Percentiles rank a stretch among this genome's conserved stretches.
These are phyloP conservation scores for Micromonas pusilla DNA, from an alignment of 139 green algal species.

Conservation along the genomic window DNA sequence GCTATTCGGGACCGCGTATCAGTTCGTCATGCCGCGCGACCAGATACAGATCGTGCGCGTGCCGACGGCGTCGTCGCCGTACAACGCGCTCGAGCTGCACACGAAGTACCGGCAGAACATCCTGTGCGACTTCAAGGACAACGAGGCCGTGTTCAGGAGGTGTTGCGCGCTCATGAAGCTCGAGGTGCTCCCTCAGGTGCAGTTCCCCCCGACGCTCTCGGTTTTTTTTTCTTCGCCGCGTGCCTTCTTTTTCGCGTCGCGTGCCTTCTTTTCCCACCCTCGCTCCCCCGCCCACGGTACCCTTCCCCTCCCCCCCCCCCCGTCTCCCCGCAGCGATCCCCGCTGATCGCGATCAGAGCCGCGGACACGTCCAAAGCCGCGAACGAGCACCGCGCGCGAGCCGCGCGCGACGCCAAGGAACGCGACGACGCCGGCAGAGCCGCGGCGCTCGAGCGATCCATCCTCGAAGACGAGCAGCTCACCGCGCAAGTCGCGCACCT, in stretches of 20 bases:
- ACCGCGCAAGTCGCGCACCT: background rate
- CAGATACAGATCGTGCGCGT: background rate
- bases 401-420: too few relatives aligned
- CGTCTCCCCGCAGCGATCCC: background rate
- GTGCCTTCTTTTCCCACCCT: too few relatives aligned
- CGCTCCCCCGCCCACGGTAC: too few relatives aligned
- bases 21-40: background rate
- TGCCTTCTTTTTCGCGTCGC: too few relatives aligned
- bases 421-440: too few relatives aligned
- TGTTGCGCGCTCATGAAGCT: background rate
- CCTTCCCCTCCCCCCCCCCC: background rate
- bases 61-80: background rate
- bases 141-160: background rate
- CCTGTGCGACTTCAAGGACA: background rate
- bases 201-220: background rate
- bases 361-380: background rate
- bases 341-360: background rate
- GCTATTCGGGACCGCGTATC: background rate
- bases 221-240: background rate
- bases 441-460: too few relatives aligned
- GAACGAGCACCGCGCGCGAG: background rate
- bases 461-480: background rate
- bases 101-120: background rate
- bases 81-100: background rate
- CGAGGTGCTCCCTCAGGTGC: background rate